Evolutionary conservation across 73 alveolate species (phyloP).

Genomic region (Stentor coeruleus): DNA sequence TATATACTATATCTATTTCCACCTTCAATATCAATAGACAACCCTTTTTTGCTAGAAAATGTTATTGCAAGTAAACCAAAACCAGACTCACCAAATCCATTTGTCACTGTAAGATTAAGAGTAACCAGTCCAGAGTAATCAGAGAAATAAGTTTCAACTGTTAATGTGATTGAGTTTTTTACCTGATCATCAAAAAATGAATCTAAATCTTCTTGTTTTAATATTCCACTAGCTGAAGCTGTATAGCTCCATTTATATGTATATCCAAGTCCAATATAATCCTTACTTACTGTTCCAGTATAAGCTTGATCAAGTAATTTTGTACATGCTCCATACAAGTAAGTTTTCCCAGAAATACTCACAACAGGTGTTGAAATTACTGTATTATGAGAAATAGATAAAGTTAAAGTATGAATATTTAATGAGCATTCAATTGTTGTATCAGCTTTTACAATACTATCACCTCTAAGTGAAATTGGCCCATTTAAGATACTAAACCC

Average conservation of each 20-base stretch:
- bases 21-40: background rate
- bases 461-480: no score
- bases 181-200: background rate
- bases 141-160: no score
- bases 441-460: background rate
- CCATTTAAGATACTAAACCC: no score
- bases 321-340: background rate
- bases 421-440: background rate
- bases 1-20: background rate
- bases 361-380: no score
- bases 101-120: background rate
- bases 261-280: no score
- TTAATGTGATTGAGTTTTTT: no score
- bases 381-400: background rate
- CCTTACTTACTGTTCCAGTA: no score
- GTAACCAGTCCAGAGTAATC: background rate
- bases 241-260: no score
- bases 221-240: background rate
- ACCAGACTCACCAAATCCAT: background rate
- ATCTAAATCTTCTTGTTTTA: no score
- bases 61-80: background rate
- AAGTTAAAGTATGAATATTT: background rate
- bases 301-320: background rate
- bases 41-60: no score
- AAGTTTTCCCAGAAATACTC: background rate